phyloP scores from a whole-genome alignment of 179 eudicot genomes.

The Dionaea muscipula region DNA sequence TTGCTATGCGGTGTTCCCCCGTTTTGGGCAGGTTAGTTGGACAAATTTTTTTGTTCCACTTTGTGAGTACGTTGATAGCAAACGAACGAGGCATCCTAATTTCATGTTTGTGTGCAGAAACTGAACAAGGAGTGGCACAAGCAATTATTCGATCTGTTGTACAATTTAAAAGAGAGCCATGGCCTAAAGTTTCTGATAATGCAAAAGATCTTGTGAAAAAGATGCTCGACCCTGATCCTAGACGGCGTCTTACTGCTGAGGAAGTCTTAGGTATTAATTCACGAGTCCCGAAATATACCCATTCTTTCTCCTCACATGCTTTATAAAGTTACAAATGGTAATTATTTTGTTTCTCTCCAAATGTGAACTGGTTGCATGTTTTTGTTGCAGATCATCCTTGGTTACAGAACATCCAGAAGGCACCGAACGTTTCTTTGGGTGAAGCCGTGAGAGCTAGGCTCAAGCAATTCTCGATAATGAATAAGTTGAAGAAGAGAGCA shows the following conservation, averaged over 20 bases:
- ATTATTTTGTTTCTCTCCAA: not conserved
- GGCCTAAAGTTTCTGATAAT: constrained; percentile 79
- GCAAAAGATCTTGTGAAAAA: constrained; percentile 79
- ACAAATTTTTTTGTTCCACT: not conserved
- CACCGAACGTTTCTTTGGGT: constrained; percentile 71
- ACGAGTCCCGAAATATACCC: not conserved
- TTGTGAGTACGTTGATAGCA: not conserved
- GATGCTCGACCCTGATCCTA: constrained; percentile 84
- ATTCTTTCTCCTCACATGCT: too few species aligned
- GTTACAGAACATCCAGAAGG: constrained; percentile 58
- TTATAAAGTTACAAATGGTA: too few species aligned
- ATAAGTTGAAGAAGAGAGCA: constrained; percentile 85
- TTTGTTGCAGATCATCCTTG: constrained; percentile 69
- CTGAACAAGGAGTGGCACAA: constrained; percentile 87
- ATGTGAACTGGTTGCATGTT: constrained; percentile 1
- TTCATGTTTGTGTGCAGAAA: constrained; percentile 35
- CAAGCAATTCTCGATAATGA: constrained; percentile 75
- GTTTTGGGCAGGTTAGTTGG: constrained; percentile 74
- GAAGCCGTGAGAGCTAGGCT: constrained; percentile 78
- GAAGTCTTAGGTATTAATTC: constrained; percentile 48
- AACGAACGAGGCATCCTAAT: not conserved
- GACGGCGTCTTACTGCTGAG: constrained; percentile 58
- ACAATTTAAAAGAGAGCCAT: constrained; percentile 72
- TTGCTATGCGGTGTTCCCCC: constrained; percentile 86
- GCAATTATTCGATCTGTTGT: constrained; percentile 63